Evolutionary conservation across 2,329 filamentous ascomycete genomes (phyloP).

Genomic region (Cladosporium sp.): DNA sequence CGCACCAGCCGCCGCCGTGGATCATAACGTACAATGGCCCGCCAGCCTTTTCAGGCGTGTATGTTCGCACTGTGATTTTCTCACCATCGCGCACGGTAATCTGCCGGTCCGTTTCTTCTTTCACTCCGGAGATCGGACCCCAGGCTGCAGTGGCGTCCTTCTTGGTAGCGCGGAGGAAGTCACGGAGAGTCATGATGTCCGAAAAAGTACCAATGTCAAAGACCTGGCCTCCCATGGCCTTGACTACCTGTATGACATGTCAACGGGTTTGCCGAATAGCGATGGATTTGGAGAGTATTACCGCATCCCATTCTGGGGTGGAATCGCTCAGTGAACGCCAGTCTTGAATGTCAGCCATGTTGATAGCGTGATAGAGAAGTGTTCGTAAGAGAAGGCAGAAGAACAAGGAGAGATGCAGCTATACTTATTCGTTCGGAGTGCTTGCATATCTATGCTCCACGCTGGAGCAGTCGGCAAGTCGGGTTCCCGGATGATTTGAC

Average conservation of each 20-base stretch:
- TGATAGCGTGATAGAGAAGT: background rate
- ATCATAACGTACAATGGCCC: constrained; percentile 40
- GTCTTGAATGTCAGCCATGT: constrained; percentile 32
- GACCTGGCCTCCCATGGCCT: constrained; percentile 25
- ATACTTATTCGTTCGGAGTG: background rate
- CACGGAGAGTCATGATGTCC: constrained; percentile 24
- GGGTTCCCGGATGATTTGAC: background rate
- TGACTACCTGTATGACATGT: constrained; percentile 6
- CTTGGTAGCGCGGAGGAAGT: constrained; percentile 26
- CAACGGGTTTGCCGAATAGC: background rate
- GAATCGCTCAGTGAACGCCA: constrained; percentile 29
- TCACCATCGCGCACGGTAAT: constrained; percentile 39
- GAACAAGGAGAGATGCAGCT: too few species aligned
- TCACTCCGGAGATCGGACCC: constrained; percentile 26
- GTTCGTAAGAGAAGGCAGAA: background rate
- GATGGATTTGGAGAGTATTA: background rate
- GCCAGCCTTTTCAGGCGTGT: constrained; percentile 29
- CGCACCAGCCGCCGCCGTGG: constrained; percentile 49
- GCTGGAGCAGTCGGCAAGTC: background rate
- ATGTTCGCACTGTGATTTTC: constrained; percentile 35
- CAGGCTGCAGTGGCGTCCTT: constrained; percentile 19
- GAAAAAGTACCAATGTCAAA: constrained; percentile 31
- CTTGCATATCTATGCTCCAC: background rate
- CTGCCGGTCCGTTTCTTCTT: constrained; percentile 43
- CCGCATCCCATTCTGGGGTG: constrained; percentile 30